phyloP scores from a whole-genome alignment of 2,329 filamentous ascomycete species.

The Pseudopithomyces chartarum region DNA sequence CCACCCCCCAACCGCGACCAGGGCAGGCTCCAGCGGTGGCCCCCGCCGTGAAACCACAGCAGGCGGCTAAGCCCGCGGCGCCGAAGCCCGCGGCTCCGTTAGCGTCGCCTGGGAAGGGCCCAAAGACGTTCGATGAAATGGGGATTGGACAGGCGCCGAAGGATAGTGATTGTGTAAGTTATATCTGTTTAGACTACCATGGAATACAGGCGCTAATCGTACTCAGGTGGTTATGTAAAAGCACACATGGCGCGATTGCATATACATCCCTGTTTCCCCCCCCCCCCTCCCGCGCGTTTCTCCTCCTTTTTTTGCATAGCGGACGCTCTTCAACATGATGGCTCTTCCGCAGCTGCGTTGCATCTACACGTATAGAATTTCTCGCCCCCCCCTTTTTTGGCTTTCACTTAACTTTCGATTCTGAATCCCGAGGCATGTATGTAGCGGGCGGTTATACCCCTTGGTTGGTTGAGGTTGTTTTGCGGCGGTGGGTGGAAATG shows the following conservation, averaged over 20 bases:
- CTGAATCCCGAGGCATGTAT: no score
- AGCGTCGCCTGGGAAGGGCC: constrained; percentile 67
- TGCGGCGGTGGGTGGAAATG: no score
- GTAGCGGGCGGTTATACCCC: no score
- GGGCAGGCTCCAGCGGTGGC: constrained; percentile 3
- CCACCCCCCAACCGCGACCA: constrained; percentile 15
- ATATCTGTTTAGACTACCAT: not conserved
- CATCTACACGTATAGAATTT: no score
- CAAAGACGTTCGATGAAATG: constrained; percentile 98
- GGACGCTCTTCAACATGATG: not conserved
- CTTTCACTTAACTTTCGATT: no score
- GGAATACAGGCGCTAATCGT: not conserved
- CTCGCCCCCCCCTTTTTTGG: no score
- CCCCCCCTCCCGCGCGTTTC: no score
- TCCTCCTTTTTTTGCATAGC: constrained; percentile 8
- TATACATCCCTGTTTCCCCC: no score
- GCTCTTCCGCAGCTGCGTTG: no score
- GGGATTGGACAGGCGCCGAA: constrained; percentile 83
- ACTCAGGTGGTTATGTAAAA: constrained; percentile 27
- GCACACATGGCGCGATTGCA: no score
- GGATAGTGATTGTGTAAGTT: constrained; percentile 86
- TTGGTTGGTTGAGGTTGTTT: no score
- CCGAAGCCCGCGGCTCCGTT: constrained; percentile 37
- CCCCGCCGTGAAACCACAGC: not conserved
- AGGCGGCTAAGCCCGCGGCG: constrained; percentile 21